A percentile compares a stretch with the other conserved stretches of the same genome.
Evolutionary conservation across 768 basidiomycete genomes (phyloP).

Genomic region (Rhizopogon vesiculosus): DNA sequence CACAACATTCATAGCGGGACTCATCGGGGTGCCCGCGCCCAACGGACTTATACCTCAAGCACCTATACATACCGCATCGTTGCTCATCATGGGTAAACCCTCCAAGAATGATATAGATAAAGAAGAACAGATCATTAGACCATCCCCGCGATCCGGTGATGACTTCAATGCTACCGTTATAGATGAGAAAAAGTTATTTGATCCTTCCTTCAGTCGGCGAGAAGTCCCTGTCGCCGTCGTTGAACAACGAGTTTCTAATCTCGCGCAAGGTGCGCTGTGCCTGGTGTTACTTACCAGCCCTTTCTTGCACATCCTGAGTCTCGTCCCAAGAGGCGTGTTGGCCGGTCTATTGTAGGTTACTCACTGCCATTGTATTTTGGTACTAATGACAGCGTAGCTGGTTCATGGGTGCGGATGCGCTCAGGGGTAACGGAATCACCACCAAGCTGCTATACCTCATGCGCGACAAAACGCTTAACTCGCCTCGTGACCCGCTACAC

Average conservation of each 20-base stretch:
- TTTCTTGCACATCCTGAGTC: slow-evolving; percentile 70
- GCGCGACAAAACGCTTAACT: slow-evolving; percentile 61
- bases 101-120: slow-evolving; percentile 34
- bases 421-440: slow-evolving; percentile 80
- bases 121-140: slow-evolving; percentile 23
- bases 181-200: slow-evolving; percentile 20
- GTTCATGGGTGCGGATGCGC: slow-evolving; percentile 88
- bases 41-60: slow-evolving; percentile 86
- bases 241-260: slow-evolving; percentile 90
- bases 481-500: slow-evolving; percentile 63
- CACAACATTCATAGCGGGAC: slow-evolving; percentile 82
- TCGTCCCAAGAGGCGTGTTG: slow-evolving; percentile 80
- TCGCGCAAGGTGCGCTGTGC: slow-evolving; percentile 76
- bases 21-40: slow-evolving; percentile 84
- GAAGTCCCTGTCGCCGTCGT: slow-evolving; percentile 73
- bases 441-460: slow-evolving; percentile 76
- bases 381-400: slow-evolving; percentile 42
- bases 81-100: slow-evolving; percentile 60
- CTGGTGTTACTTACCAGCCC: slow-evolving; percentile 79
- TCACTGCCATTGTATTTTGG: not conserved
- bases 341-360: slow-evolving; percentile 80
- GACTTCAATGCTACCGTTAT: slow-evolving; percentile 3
- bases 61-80: slow-evolving; percentile 86
- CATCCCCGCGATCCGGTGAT: slow-evolving; percentile 5
- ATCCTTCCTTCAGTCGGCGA: slow-evolving; percentile 12